Conservation (phyloP, 140 eudicot species). For the Stevia rebaudiana region DNA sequence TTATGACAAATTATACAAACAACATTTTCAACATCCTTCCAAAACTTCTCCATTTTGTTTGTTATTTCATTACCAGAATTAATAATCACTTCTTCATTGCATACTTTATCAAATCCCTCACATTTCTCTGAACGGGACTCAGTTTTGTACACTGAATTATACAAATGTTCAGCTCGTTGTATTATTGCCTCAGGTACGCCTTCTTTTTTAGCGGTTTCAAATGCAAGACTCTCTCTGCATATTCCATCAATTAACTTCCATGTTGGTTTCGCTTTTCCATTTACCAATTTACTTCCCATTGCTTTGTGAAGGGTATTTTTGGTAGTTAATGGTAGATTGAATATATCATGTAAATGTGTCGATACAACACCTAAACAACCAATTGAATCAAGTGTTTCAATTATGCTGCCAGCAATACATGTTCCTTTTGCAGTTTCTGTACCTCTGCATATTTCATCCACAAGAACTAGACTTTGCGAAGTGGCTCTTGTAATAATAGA, state of each 20-base stretch:
- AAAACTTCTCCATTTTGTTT: slow-evolving; percentile 30
- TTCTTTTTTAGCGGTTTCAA: slow-evolving; percentile 89
- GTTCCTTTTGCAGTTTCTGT: slow-evolving; percentile 98
- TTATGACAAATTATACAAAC: slow-evolving; percentile 41
- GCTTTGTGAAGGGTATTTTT: slow-evolving; percentile 59
- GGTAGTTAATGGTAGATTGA: slow-evolving; percentile 61
- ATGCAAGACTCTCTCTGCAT: slow-evolving; percentile 94
- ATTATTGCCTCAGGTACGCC: slow-evolving; percentile 66
- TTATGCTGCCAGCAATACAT: slow-evolving; percentile 83
- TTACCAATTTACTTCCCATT: slow-evolving; percentile 60
- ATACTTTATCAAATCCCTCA: slow-evolving; percentile 16
- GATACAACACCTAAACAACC: slow-evolving; percentile 89
- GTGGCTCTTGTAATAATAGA: slow-evolving; percentile 63
- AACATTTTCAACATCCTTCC: slow-evolving; percentile 47
- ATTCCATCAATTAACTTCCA: slow-evolving; percentile 89
- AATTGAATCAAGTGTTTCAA: slow-evolving; percentile 70
- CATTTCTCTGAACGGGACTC: slow-evolving; percentile 17
- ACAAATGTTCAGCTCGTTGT: slow-evolving; percentile 75
- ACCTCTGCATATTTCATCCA: slow-evolving; percentile 98
- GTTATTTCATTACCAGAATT: neutral
- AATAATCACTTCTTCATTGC: slow-evolving; percentile 9
- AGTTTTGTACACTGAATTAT: slow-evolving; percentile 45
- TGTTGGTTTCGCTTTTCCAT: slow-evolving; percentile 72
- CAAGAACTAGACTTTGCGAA: slow-evolving; percentile 78
- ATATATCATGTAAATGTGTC: slow-evolving; percentile 85